Base-by-base conservation (phyloP, 2,329 filamentous ascomycete genomes). In the Alternaria dauci region DNA sequence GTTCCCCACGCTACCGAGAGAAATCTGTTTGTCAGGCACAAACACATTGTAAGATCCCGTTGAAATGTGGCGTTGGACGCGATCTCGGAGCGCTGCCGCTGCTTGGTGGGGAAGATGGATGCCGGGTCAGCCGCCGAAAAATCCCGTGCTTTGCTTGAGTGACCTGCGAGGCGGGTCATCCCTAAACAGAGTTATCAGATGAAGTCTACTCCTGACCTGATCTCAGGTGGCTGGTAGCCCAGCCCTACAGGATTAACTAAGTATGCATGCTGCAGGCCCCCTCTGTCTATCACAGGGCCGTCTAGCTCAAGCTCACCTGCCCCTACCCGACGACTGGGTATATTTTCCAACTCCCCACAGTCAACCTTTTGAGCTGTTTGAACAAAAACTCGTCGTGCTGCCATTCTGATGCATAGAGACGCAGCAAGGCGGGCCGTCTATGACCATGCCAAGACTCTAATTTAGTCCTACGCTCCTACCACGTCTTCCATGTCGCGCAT, bases 11-110 rank as follows among this genome's bases (percentile, higher is more conserved):
- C 57, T 28, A 9, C 18, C 14, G 25, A 43, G 34, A 26, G 41
- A 39, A 59, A 52, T 52, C 51, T 23, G 60, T 62, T 50, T 58
- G 55, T 55, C 61, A 61, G 48, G 56, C 43, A 48, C 36, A 60
- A 46, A 43, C 26, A 36, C 18, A n/a, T 36, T 16, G 55, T 44
- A 36, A 38, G 43, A 50, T 38, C 28, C 52, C 14, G 28, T 51
- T 23, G 18, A 12, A 32, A 48, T 14, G 43, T 26, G 18, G 43
- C 50, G 32, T 18, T 42, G 23, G 52, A 30, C 46, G 55, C 52
- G 52, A 59, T 42, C 42, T 52, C 55, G 55, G 59, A 51, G 44
- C 30, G 48, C 12, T 30, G 32, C 25, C 43, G 52, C 39, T 26
- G 51, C 36, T 42, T 52, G 43, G 47, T 56, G 52, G 47, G 54